Conservation (phyloP, 2,329 filamentous ascomycete genomes). For the Arthrobotrys musiformis region DNA sequence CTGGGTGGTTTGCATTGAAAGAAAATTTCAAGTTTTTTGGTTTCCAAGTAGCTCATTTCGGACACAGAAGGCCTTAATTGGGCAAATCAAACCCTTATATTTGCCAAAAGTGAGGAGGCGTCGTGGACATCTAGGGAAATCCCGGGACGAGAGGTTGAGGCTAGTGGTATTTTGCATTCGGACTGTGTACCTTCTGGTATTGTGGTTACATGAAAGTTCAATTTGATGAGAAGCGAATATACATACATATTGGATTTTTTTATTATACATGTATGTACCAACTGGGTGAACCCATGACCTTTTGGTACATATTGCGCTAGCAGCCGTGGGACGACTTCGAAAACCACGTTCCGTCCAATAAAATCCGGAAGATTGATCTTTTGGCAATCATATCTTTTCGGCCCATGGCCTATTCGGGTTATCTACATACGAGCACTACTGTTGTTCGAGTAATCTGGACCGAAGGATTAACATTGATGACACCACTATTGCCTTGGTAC, state of each 20-base stretch:
- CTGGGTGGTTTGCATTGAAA: constrained; percentile 28
- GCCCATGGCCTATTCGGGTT: constrained; percentile 42
- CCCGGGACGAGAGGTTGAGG: constrained; percentile 9
- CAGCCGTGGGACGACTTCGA: neutral
- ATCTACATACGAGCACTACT: constrained; percentile 49
- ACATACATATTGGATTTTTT: constrained; percentile 30
- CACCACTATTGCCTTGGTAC: constrained; percentile 29
- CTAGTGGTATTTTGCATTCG: constrained; percentile 9
- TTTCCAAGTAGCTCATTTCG: constrained; percentile 48
- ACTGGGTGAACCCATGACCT: constrained; percentile 5
- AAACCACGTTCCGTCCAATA: constrained; percentile 13
- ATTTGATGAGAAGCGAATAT: constrained; percentile 20
- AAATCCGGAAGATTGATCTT: constrained; percentile 23
- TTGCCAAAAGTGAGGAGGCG: constrained; percentile 52
- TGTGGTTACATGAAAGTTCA: constrained; percentile 8
- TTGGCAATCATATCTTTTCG: constrained; percentile 37
- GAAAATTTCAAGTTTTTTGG: constrained; percentile 5
- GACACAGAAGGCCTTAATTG: constrained; percentile 45
- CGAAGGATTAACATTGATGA: constrained; percentile 51
- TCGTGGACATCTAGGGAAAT: constrained; percentile 5
- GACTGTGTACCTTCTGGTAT: neutral
- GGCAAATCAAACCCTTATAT: constrained; percentile 48
- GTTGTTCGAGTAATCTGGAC: constrained; percentile 44
- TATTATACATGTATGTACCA: too few species aligned
- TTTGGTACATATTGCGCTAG: constrained; percentile 21